A percentile compares a stretch with the other conserved stretches of the same genome.
Conservation (phyloP, 2,329 filamentous ascomycete genomes). For the Cladophialophora chaetospira region DNA sequence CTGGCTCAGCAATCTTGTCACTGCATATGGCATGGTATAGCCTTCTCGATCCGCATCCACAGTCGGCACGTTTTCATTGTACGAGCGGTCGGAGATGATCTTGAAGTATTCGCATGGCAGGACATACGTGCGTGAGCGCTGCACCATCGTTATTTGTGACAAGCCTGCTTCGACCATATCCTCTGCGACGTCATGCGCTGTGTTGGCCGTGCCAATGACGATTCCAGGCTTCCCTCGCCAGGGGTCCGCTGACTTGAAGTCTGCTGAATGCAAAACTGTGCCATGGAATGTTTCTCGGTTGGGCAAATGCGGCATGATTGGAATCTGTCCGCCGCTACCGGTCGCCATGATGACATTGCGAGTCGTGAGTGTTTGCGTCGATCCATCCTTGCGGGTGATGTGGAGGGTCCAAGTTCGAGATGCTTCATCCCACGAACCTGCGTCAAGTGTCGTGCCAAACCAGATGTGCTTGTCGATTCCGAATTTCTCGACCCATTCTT, state of each 20-base stretch:
- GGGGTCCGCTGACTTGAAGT: constrained; percentile 38
- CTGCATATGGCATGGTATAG: constrained; percentile 35
- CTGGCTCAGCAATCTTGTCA: constrained; percentile 38
- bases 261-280: constrained; percentile 39
- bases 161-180: constrained; percentile 49
- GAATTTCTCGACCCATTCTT: constrained; percentile 32
- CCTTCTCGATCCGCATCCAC: constrained; percentile 29
- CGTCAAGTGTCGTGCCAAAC: constrained; percentile 43
- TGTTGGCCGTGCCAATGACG: constrained; percentile 53
- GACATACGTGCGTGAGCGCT: constrained; percentile 45
- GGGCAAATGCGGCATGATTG: constrained; percentile 32
- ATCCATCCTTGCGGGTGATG: constrained; percentile 31
- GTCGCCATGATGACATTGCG: constrained; percentile 18
- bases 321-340: constrained; percentile 19
- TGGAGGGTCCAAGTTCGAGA: constrained; percentile 45
- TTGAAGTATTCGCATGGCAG: constrained; percentile 33
- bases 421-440: constrained; percentile 44
- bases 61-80: constrained; percentile 31
- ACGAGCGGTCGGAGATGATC: constrained; percentile 26
- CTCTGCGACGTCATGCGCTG: constrained; percentile 51
- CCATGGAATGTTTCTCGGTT: constrained; percentile 42
- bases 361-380: constrained; percentile 3
- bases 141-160: constrained; percentile 50
- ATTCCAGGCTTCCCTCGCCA: constrained; percentile 48
- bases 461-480: constrained; percentile 45